phyloP scores from a whole-genome alignment of 805 yeast species.

The Kodamaea fukazawae region DNA sequence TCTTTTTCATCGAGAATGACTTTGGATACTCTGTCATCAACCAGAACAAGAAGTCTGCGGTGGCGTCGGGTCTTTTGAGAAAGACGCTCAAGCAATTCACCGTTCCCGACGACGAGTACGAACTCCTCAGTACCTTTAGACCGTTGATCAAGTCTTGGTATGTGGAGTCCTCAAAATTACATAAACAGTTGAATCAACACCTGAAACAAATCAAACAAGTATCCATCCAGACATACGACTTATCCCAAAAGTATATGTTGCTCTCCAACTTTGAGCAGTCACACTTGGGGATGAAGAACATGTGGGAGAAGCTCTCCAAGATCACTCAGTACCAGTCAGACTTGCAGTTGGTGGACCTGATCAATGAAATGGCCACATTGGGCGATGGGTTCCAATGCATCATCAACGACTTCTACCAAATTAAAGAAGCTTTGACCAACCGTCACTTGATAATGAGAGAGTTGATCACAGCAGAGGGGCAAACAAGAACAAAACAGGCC shows the following conservation, averaged over 20 bases:
- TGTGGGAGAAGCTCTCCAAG: slow-evolving; percentile 79
- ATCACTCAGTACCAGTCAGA: slow-evolving; percentile 72
- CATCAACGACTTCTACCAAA: slow-evolving; percentile 73
- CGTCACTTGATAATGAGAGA: slow-evolving; percentile 93
- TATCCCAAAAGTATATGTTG: slow-evolving; percentile 38
- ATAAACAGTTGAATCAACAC: slow-evolving; percentile 49
- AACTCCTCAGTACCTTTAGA: slow-evolving; percentile 78
- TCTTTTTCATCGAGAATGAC: slow-evolving; percentile 78
- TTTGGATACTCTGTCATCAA: slow-evolving; percentile 62
- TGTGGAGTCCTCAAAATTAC: slow-evolving; percentile 53
- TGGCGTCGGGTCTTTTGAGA: slow-evolving; percentile 83
- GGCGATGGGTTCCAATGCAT: slow-evolving; percentile 72
- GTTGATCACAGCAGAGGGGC: slow-evolving; percentile 71
- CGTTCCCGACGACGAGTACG: slow-evolving; percentile 86
- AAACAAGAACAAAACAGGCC: slow-evolving; percentile 65
- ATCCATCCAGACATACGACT: slow-evolving; percentile 47
- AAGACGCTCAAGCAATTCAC: slow-evolving; percentile 88
- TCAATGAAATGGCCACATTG: slow-evolving; percentile 67
- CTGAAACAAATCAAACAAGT: slow-evolving; percentile 57
- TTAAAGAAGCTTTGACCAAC: slow-evolving; percentile 90
- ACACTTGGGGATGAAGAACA: slow-evolving; percentile 67
- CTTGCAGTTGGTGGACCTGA: slow-evolving; percentile 65
- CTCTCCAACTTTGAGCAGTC: slow-evolving; percentile 42
- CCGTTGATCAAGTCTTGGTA: slow-evolving; percentile 82
- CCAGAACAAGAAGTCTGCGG: slow-evolving; percentile 51